phyloP scores from a whole-genome alignment of 164 flowering plant genomes.

The Macadamia integrifolia region DNA sequence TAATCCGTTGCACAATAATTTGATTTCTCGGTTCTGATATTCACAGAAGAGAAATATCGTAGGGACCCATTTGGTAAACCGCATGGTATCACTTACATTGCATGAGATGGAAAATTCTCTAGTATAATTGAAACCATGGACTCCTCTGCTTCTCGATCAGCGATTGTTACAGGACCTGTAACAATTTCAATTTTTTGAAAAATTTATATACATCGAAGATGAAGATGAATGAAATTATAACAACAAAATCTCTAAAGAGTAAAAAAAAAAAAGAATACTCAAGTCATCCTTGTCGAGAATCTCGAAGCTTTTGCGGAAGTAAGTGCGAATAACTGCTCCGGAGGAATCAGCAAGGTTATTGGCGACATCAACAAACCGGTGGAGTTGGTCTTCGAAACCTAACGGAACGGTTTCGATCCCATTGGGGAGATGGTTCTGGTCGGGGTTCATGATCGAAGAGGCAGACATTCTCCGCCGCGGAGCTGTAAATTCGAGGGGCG shows the following conservation, averaged over 20 bases:
- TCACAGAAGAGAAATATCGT: too few species aligned
- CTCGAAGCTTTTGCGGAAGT: slow-evolving; percentile 74
- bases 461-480: background rate
- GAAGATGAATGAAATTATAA: background rate
- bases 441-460: slow-evolving; percentile 18
- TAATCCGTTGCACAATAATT: too few species aligned
- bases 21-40: too few species aligned
- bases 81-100: slow-evolving; percentile 51
- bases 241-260: background rate
- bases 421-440: slow-evolving; percentile 17
- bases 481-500: slow-evolving; percentile 6
- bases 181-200: background rate
- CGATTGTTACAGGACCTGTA: slow-evolving; percentile 95
- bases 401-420: slow-evolving; percentile 4
- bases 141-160: slow-evolving; percentile 89
- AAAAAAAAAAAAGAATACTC: slow-evolving; percentile 38
- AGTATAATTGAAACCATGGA: slow-evolving; percentile 70
- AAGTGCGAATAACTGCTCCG: slow-evolving; percentile 75
- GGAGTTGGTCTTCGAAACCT: slow-evolving; percentile 19
- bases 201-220: background rate
- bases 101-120: slow-evolving; percentile 83
- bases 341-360: slow-evolving; percentile 80
- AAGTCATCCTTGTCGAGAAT: slow-evolving; percentile 81
- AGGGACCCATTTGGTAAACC: background rate
- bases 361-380: slow-evolving; percentile 54